Evolutionary conservation across 2,329 filamentous ascomycete genomes (phyloP).

Genomic region (Lachnellula suecica): DNA sequence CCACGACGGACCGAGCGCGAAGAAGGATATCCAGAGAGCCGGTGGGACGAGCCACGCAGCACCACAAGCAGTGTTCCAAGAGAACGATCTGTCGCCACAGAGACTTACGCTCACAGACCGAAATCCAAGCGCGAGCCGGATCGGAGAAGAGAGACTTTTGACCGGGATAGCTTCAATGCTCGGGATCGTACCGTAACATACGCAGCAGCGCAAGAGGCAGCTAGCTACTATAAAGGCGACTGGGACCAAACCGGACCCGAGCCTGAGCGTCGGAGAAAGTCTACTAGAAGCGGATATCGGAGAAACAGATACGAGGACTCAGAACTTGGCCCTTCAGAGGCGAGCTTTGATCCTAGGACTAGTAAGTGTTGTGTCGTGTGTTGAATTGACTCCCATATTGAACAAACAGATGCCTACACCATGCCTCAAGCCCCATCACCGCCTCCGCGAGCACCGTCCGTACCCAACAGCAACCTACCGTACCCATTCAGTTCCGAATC

Average conservation of each 20-base stretch:
- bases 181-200: neutral
- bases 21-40: neutral
- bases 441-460: neutral
- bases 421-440: slow-evolving; percentile 15
- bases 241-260: slow-evolving; percentile 10
- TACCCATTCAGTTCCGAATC: neutral
- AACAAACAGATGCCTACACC: slow-evolving; percentile 1
- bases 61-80: no score
- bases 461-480: neutral
- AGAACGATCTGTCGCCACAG: slow-evolving; percentile 14
- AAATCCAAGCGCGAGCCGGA: slow-evolving; percentile 7
- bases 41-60: no score
- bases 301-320: slow-evolving; percentile 10
- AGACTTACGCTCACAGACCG: slow-evolving; percentile 9
- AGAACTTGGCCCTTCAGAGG: slow-evolving; percentile 12
- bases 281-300: slow-evolving; percentile 3
- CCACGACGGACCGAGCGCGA: neutral
- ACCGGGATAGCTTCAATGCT: neutral
- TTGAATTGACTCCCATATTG: neutral
- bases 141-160: slow-evolving; percentile 1
- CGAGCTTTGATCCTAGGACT: slow-evolving; percentile 5
- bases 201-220: slow-evolving; percentile 12
- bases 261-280: neutral
- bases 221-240: slow-evolving; percentile 20
- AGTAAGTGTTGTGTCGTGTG: neutral